A percentile compares a stretch with the other conserved stretches of the same genome.
Evolutionary conservation across 345 rosid genomes (phyloP).

Genomic region (Balakata baccata): DNA sequence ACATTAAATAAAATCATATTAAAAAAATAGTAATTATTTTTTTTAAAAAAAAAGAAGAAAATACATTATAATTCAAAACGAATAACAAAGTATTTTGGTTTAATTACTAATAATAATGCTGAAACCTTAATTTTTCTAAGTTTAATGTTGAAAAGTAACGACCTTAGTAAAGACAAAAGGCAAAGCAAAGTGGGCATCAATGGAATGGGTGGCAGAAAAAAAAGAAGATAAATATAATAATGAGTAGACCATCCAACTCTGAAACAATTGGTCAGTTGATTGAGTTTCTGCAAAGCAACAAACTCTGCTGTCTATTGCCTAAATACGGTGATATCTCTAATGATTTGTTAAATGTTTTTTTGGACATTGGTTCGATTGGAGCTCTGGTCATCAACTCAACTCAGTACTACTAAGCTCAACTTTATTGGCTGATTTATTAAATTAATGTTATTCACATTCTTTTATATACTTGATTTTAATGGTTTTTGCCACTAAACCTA

Average conservation of each 20-base stretch:
- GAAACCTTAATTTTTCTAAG: background rate
- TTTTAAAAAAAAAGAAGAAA: no score
- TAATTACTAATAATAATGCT: conserved; percentile 2
- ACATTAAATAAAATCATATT: no score
- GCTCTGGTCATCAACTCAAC: no score
- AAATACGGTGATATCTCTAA: background rate
- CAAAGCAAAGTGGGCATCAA: conserved; percentile 10
- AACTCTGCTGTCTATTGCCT: background rate
- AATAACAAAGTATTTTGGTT: no score
- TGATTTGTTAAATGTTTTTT: background rate
- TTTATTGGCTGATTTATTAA: no score
- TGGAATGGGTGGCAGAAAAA: background rate
- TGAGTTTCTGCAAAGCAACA: conserved; percentile 7
- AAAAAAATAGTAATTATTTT: no score
- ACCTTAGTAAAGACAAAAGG: background rate
- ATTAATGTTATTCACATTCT: background rate
- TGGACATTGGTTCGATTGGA: no score
- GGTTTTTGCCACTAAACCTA: no score
- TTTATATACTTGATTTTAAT: no score
- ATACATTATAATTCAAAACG: no score
- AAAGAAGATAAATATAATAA: no score
- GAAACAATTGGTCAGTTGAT: background rate
- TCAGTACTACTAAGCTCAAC: no score
- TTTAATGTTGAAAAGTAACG: background rate
- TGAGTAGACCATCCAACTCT: background rate